Percentiles rank a stretch among this genome's conserved stretches.
phyloP scores from a whole-genome alignment of 176 grass and related monocot species.

The Musa acuminata region DNA sequence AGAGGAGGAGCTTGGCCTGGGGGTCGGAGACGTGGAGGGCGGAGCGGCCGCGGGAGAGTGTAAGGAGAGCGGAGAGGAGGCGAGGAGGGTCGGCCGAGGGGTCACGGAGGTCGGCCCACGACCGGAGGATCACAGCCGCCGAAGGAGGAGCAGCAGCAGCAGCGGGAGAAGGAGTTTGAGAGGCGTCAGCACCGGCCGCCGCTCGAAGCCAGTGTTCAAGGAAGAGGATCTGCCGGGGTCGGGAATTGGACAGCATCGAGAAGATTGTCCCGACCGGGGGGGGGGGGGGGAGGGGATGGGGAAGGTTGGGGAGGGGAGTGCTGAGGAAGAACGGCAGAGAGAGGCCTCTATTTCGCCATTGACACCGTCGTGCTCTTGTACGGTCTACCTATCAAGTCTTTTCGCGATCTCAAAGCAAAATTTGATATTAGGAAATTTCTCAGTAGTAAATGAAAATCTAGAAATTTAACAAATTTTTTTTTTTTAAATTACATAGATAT shows the following conservation, averaged over 20 bases:
- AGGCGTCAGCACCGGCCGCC: conserved; percentile 1
- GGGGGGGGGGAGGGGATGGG: too few species aligned
- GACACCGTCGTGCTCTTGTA: too few species aligned
- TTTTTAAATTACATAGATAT: too few species aligned
- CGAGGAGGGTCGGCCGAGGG: neutral
- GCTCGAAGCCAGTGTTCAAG: conserved; percentile 28
- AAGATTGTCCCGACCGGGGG: too few species aligned
- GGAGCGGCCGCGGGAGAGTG: conserved; percentile 17
- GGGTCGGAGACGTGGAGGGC: conserved; percentile 36
- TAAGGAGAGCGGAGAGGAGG: conserved; percentile 27
- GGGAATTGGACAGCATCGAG: neutral
- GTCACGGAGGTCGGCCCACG: conserved; percentile 34
- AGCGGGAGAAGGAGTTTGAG: conserved; percentile 2
- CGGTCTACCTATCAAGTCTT: too few species aligned
- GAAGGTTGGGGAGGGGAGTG: neutral
- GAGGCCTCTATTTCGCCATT: too few species aligned
- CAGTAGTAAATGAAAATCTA: too few species aligned
- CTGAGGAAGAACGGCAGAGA: neutral
- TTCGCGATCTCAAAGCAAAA: too few species aligned
- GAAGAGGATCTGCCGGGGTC: neutral
- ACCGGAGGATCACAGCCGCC: conserved; percentile 40
- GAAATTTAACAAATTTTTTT: too few species aligned
- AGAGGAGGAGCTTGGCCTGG: conserved; percentile 38
- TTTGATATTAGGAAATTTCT: too few species aligned
- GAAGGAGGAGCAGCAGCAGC: neutral